A percentile compares a stretch with the other conserved stretches of the same genome.
Evolutionary conservation across 768 basidiomycete species (phyloP).

Genomic region (Phylloporus sp.): DNA sequence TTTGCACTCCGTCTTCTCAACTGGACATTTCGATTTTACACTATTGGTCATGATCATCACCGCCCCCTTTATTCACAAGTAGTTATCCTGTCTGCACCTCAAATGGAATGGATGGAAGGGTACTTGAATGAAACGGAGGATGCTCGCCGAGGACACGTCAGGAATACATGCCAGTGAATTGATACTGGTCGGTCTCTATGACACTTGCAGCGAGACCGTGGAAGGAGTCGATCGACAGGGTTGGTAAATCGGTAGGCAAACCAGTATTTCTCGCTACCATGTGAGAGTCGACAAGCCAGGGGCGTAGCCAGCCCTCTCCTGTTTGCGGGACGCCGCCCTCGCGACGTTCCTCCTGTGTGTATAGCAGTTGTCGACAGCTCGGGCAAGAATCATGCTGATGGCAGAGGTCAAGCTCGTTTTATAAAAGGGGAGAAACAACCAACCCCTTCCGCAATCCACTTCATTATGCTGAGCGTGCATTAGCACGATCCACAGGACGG

Average conservation of each 20-base stretch:
- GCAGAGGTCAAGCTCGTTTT: constrained; percentile 8
- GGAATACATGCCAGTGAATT: constrained; percentile 57
- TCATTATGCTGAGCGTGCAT: constrained; percentile 47
- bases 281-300: constrained; percentile 20
- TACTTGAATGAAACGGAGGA: constrained; percentile 18
- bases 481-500: constrained; percentile 9
- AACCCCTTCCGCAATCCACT: constrained; percentile 59
- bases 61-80: constrained; percentile 12
- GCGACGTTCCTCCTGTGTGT: constrained; percentile 21
- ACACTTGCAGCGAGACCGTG: constrained; percentile 9
- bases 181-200: constrained; percentile 23
- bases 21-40: constrained; percentile 24
- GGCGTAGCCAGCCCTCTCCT: constrained; percentile 15
- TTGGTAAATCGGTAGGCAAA: constrained; percentile 16
- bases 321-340: constrained; percentile 3
- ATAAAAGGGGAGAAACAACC: constrained; percentile 20
- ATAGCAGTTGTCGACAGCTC: constrained; percentile 50
- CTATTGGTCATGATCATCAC: constrained; percentile 17
- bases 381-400: constrained; percentile 61
- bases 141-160: constrained; percentile 21
- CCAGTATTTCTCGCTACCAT: constrained; percentile 15
- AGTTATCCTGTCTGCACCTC: constrained; percentile 21
- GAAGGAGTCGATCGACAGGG: constrained; percentile 13
- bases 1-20: constrained; percentile 10
- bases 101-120: constrained; percentile 22